Evolutionary conservation across 129 eudicot species (phyloP).

Genomic region (Artemisia tridentata): DNA sequence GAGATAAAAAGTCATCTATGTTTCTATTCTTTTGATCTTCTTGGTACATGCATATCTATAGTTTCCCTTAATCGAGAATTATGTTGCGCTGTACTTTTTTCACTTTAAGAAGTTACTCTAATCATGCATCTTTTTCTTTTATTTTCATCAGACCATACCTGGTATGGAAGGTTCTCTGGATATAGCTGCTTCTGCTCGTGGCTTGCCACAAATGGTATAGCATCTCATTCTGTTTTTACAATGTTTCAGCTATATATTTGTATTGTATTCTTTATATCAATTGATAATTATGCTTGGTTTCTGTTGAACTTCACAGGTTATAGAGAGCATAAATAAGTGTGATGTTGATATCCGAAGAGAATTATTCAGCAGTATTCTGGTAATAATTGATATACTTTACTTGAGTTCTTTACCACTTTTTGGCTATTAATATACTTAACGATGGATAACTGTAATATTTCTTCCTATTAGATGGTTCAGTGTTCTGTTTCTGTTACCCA

Average conservation of each 20-base stretch:
- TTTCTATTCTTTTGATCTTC: no score
- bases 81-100: no score
- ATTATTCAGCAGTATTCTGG: constrained; percentile 86
- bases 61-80: no score
- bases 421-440: background rate
- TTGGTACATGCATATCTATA: background rate
- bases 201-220: constrained; percentile 88
- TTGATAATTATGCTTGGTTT: background rate
- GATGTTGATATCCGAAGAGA: constrained; percentile 98
- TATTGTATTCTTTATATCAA: background rate
- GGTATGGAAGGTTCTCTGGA: constrained; percentile 82
- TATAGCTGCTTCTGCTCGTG: constrained; percentile 70
- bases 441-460: no score
- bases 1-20: background rate
- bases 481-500: no score
- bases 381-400: constrained; percentile 28
- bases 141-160: constrained; percentile 72
- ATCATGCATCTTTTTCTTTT: constrained; percentile 2
- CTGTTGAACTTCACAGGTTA: constrained; percentile 49
- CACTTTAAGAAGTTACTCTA: constrained; percentile 9
- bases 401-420: background rate
- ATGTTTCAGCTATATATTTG: background rate
- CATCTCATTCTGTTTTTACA: constrained; percentile 1
- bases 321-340: constrained; percentile 95
- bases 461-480: no score